phyloP scores from a whole-genome alignment of 768 basidiomycete genomes.

The Mycena capillaripes region DNA sequence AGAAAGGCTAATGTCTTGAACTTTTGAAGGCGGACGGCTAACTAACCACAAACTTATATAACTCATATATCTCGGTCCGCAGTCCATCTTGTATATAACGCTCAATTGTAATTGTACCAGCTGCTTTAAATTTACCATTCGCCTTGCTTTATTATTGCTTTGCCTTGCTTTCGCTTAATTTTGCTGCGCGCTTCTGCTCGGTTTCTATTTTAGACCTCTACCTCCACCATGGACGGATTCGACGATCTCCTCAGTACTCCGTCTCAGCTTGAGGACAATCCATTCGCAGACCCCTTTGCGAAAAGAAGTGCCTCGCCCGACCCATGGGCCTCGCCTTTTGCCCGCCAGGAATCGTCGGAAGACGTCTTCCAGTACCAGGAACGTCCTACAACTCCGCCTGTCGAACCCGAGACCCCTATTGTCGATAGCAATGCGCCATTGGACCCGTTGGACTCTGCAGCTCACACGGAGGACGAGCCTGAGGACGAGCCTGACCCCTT shows the following conservation, averaged over 20 bases:
- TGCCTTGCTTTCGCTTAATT: background rate
- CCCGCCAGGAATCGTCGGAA: constrained; percentile 43
- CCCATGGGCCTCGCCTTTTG: constrained; percentile 79
- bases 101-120: constrained; percentile 23
- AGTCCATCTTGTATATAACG: constrained; percentile 19
- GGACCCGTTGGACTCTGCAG: constrained; percentile 59
- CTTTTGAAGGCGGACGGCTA: no score
- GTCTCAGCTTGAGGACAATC: constrained; percentile 81
- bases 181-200: background rate
- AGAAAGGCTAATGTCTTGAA: constrained; percentile 80
- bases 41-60: background rate
- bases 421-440: constrained; percentile 48
- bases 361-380: constrained; percentile 34
- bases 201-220: constrained; percentile 15
- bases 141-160: background rate
- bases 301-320: constrained; percentile 79
- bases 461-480: constrained; percentile 47
- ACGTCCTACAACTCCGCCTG: constrained; percentile 32
- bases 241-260: constrained; percentile 76
- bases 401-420: constrained; percentile 34
- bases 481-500: constrained; percentile 38
- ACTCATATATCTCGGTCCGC: constrained; percentile 3
- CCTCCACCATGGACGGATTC: constrained; percentile 74
- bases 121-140: constrained; percentile 13
- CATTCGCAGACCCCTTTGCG: constrained; percentile 82